Conservation (phyloP, 2,329 filamentous ascomycete genomes). For the Diaporthe amygdali region DNA sequence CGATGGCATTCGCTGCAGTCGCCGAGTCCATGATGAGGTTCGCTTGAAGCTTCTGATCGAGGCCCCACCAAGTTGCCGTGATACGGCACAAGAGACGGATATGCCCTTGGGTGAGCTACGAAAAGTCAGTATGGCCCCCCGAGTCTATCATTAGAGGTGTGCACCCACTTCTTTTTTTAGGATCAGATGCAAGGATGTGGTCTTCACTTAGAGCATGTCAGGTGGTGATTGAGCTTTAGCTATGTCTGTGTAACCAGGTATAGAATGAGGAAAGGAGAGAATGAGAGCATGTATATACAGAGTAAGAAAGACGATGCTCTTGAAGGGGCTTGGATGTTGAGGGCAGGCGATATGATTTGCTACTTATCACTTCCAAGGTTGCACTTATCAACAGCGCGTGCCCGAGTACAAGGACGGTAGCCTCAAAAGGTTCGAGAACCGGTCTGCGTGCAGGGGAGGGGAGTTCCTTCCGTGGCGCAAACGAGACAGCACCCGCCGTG, state of each 20-base stretch:
- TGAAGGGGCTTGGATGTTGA: background rate
- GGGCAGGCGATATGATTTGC: background rate
- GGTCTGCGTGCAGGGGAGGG: background rate
- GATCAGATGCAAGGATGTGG: background rate
- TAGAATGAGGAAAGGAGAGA: background rate
- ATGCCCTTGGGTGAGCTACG: slow-evolving; percentile 1
- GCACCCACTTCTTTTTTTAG: background rate
- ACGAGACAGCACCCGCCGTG: background rate
- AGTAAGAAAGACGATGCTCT: background rate
- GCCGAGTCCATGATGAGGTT: slow-evolving; percentile 26
- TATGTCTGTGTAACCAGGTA: background rate
- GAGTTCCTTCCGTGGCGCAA: background rate
- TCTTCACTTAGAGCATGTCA: background rate
- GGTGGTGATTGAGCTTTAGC: background rate
- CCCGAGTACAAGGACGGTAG: background rate
- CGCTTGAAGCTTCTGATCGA: background rate
- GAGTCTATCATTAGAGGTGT: background rate
- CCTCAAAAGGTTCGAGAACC: background rate
- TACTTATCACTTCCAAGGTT: slow-evolving; percentile 3
- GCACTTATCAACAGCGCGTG: slow-evolving; percentile 10
- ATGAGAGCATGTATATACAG: background rate
- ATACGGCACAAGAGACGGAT: background rate
- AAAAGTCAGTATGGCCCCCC: slow-evolving; percentile 6
- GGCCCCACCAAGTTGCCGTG: background rate
- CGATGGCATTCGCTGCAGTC: slow-evolving; percentile 46